A percentile compares a stretch with the other conserved stretches of the same genome.
Conservation (phyloP, 257 asterid genomes). For the Nyctanthes arbortristis region DNA sequence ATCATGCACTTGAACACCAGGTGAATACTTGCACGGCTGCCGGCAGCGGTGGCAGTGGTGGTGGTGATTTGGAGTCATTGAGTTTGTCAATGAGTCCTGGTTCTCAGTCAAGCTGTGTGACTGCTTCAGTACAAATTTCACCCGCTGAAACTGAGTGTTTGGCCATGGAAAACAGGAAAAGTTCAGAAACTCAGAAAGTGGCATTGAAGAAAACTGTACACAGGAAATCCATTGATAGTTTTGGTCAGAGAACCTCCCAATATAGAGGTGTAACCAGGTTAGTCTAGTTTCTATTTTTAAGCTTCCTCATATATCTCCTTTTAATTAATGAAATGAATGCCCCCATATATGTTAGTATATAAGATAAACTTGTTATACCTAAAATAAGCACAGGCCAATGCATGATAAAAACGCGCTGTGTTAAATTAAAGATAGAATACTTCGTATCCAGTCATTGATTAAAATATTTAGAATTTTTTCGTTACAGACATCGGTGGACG, state of each 20-base stretch:
- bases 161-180: slow-evolving; percentile 50
- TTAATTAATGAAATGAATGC: no score
- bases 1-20: slow-evolving; percentile 44
- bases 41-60: slow-evolving; percentile 30
- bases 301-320: neutral
- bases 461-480: neutral
- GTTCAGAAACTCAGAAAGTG: slow-evolving; percentile 29
- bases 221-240: slow-evolving; percentile 51
- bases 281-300: neutral
- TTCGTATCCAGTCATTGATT: neutral
- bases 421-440: no score
- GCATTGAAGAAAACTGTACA: slow-evolving; percentile 40
- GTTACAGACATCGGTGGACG: slow-evolving; percentile 40
- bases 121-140: slow-evolving; percentile 52
- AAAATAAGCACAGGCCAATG: no score
- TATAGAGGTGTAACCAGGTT: slow-evolving; percentile 63
- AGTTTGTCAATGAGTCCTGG: slow-evolving; percentile 85
- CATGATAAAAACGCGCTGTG: no score
- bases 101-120: slow-evolving; percentile 77
- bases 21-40: slow-evolving; percentile 19
- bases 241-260: slow-evolving; percentile 61
- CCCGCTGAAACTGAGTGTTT: slow-evolving; percentile 33
- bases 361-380: neutral
- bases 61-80: slow-evolving; percentile 52
- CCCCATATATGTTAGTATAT: neutral